Evolutionary conservation across 352 stramenopile species (phyloP), one percentile per base, ranked within the genome.

Genomic region (Elongisporangium anandrum): DNA sequence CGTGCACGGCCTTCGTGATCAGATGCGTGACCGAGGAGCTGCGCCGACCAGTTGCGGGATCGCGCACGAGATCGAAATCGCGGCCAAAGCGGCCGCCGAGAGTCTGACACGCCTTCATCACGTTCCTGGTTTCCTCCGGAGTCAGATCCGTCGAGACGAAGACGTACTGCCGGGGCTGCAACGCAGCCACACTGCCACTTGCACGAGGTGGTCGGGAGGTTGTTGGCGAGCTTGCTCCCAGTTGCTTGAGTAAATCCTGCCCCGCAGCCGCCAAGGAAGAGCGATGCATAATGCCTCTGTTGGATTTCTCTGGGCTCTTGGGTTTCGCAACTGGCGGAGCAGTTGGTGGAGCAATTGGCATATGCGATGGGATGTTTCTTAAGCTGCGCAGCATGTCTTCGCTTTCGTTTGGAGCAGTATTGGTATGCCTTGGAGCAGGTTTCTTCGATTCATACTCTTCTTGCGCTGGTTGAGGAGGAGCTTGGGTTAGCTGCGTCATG

Each of bases 31-130:
- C 81, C 1, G 79, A 88, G 1, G 81, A 85, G 26, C 60, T 73
- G 41, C 81, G 65, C 7, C 59, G 62, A 0, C 77, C 71, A 0
- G 74, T 77, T 13, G 50, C 41, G 10, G 66, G 63, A 52, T 92
- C 80, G 19, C 68, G 72, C 50, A 83, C 74, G n/a, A 82, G 39
- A 50, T 92, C 77, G 39, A 95, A 94, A 21, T 87, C 69, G 1
- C 77, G 73, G 0, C 85, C 84, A 56, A 92, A 92, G 34, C 84
- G 86, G 1, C 79, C 85, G 7, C 82, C 81, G 10, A 94, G 76
- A 0, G 59, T 61, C 17, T 77, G 66, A n/a, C 81, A 92, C 3
- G 81, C 85, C 1, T 80, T 60, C 20, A 85, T 54, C 10, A 94
- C 61, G 1, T 61, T 59, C 55, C 85, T 91, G 26, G 69, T 68